phyloP scores from a whole-genome alignment of 2,329 filamentous ascomycete genomes.

The Xylogone sp. region DNA sequence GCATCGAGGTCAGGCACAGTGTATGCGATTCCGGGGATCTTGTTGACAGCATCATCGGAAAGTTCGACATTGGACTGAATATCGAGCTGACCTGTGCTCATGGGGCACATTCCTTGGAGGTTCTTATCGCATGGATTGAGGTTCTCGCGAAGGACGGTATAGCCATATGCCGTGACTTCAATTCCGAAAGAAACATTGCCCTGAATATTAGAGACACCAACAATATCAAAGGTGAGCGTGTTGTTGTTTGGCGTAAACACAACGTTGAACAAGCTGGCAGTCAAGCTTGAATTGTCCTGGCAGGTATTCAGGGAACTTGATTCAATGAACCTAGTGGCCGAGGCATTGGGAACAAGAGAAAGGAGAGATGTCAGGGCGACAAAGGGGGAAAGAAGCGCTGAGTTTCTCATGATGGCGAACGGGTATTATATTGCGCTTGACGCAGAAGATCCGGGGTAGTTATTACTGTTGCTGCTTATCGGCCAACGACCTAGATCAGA shows the following conservation, averaged over 20 bases:
- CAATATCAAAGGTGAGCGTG: constrained; percentile 69
- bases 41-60: constrained; percentile 48
- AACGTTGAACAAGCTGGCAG: constrained; percentile 85
- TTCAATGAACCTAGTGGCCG: constrained; percentile 44
- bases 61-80: constrained; percentile 69
- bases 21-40: constrained; percentile 82
- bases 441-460: constrained; percentile 7
- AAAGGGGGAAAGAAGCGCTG: constrained; percentile 21
- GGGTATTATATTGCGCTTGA: constrained; percentile 18
- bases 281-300: constrained; percentile 79
- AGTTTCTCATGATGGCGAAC: constrained; percentile 22
- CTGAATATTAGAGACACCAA: constrained; percentile 78
- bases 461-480: constrained; percentile 7
- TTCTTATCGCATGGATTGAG: constrained; percentile 71
- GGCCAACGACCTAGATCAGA: too few relatives aligned
- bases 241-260: constrained; percentile 72
- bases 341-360: constrained; percentile 20
- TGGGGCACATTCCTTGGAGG: constrained; percentile 79
- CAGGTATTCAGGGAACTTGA: constrained; percentile 84
- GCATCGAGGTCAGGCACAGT: constrained; percentile 89
- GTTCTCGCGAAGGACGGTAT: constrained; percentile 60
- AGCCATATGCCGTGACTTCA: constrained; percentile 78
- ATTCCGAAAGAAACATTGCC: constrained; percentile 79
- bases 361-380: constrained; percentile 23
- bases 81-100: constrained; percentile 79